phyloP scores from a whole-genome alignment of 1,139 yeast species.

The Kurtzmaniella natalensis region DNA sequence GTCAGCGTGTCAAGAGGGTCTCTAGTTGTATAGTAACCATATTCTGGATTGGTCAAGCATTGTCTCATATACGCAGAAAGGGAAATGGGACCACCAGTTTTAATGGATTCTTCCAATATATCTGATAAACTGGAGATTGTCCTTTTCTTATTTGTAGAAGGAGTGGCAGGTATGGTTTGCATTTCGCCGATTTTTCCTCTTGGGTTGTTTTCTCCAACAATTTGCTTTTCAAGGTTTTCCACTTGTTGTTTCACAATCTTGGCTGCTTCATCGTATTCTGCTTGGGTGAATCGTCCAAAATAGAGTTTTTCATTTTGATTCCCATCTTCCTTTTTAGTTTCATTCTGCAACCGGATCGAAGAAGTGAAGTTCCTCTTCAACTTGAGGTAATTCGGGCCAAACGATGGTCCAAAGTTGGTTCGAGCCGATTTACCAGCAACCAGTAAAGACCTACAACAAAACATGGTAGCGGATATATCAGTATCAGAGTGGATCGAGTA shows the following conservation, averaged over 20 bases:
- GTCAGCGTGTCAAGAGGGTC: conserved; percentile 60
- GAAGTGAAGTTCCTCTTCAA: too few species aligned
- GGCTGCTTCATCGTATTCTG: conserved; percentile 40
- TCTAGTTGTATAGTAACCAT: conserved; percentile 76
- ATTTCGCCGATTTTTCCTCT: conserved; percentile 34
- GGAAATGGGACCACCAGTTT: conserved; percentile 73
- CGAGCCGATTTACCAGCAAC: too few species aligned
- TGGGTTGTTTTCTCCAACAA: conserved; percentile 37
- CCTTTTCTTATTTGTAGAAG: conserved; percentile 5
- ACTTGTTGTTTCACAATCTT: conserved; percentile 32
- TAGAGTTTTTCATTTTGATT: conserved; percentile 5
- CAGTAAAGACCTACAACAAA: too few species aligned
- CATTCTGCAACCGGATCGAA: too few species aligned
- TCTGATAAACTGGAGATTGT: conserved; percentile 22
- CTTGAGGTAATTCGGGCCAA: too few species aligned
- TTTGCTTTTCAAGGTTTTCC: conserved; percentile 27
- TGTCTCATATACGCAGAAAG: conserved; percentile 76
- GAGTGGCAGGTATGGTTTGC: conserved; percentile 30
- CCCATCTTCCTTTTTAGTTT: too few species aligned
- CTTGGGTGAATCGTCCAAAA: conserved; percentile 35
- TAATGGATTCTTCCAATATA: conserved; percentile 51
- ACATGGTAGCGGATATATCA: too few species aligned
- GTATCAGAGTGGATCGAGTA: too few species aligned
- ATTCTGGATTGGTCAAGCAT: conserved; percentile 73
- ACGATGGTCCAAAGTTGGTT: too few species aligned